phyloP scores from a whole-genome alignment of 2,329 filamentous ascomycete genomes.

The Monosporascus cannonballus region DNA sequence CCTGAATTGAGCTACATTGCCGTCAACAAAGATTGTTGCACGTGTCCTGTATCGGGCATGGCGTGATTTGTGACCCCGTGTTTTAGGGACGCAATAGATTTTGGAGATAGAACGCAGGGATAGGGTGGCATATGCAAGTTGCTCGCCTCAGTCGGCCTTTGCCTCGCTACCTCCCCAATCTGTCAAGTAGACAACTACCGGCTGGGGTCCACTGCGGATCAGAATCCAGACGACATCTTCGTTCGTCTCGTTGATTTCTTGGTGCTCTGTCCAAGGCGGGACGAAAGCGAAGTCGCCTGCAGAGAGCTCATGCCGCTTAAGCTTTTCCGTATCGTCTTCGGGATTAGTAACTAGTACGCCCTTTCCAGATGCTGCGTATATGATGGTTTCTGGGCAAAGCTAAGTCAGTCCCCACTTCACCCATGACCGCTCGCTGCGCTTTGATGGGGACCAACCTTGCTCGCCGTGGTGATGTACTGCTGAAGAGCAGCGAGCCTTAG shows the following conservation, averaged over 20 bases:
- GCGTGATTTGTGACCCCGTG: slow-evolving; percentile 1
- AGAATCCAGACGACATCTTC: slow-evolving; percentile 58
- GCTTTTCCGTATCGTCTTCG: slow-evolving; percentile 39
- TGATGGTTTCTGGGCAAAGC: slow-evolving; percentile 54
- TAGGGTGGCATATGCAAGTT: neutral
- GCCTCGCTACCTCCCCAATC: slow-evolving; percentile 52
- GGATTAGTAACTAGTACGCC: slow-evolving; percentile 55
- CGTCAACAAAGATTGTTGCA: neutral
- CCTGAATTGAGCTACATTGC: slow-evolving; percentile 1
- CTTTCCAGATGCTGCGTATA: slow-evolving; percentile 57
- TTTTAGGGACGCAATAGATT: slow-evolving; percentile 1
- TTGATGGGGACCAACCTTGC: slow-evolving; percentile 43
- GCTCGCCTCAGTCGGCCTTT: slow-evolving; percentile 19
- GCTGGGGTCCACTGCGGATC: slow-evolving; percentile 53
- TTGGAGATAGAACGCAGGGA: slow-evolving; percentile 3
- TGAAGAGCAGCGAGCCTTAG: slow-evolving; percentile 55
- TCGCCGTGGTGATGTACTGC: slow-evolving; percentile 64
- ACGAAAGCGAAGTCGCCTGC: slow-evolving; percentile 66
- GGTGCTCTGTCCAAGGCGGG: slow-evolving; percentile 65
- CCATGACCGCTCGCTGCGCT: neutral
- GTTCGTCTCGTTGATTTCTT: slow-evolving; percentile 60
- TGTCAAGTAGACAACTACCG: slow-evolving; percentile 55
- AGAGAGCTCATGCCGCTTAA: slow-evolving; percentile 49
- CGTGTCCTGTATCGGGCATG: neutral
- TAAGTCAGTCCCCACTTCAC: neutral